phyloP scores from a whole-genome alignment of 2,329 filamentous ascomycete genomes.

The Curvularia verruculosa region DNA sequence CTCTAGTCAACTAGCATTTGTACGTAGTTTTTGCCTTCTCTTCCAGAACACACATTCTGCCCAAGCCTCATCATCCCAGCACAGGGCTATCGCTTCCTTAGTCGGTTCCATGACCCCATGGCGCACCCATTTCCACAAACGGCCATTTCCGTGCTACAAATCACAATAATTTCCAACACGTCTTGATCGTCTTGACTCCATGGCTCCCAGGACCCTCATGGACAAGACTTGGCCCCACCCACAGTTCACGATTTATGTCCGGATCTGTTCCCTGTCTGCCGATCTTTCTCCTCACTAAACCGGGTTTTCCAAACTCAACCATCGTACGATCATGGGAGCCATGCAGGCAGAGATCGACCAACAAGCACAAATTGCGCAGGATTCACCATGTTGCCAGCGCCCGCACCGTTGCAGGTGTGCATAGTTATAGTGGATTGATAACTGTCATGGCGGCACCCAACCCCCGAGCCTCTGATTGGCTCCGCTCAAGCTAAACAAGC shows the following conservation, averaged over 20 bases:
- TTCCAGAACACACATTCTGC: slow-evolving; percentile 7
- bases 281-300: slow-evolving; percentile 16
- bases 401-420: slow-evolving; percentile 1
- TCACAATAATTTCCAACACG: not conserved
- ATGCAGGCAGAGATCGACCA: slow-evolving; percentile 11
- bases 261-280: slow-evolving; percentile 11
- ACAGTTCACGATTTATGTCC: slow-evolving; percentile 9
- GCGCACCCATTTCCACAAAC: slow-evolving; percentile 5
- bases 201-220: slow-evolving; percentile 3
- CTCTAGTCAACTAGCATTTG: slow-evolving; percentile 13
- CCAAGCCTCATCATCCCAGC: not conserved
- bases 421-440: slow-evolving; percentile 9
- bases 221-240: slow-evolving; percentile 6
- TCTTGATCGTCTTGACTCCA: not conserved
- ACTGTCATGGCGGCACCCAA: slow-evolving; percentile 3
- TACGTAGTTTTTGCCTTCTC: slow-evolving; percentile 12
- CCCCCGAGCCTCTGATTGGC: not conserved
- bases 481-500: not conserved
- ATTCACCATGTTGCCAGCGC: not conserved
- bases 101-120: not conserved
- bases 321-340: slow-evolving; percentile 15
- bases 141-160: not conserved
- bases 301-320: slow-evolving; percentile 18
- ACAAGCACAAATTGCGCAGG: slow-evolving; percentile 5
- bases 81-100: slow-evolving; percentile 3